Evolutionary conservation across 2,329 filamentous ascomycete genomes (phyloP).

Genomic region (Pestalotiopsis sp.): DNA sequence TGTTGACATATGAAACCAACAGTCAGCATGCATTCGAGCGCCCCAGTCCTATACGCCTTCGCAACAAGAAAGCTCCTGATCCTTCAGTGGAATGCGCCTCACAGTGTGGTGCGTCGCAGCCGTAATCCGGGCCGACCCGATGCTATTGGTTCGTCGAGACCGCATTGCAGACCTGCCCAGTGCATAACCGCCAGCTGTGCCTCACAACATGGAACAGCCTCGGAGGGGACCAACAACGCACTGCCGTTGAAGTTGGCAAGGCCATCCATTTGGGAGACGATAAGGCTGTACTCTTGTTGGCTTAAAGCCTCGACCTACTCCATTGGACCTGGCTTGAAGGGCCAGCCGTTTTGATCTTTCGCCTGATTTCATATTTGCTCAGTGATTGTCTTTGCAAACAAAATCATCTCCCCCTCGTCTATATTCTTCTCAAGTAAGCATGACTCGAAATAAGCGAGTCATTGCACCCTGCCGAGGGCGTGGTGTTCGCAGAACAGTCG

Average conservation of each 20-base stretch:
- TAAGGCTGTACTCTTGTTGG: too few species aligned
- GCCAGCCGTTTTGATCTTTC: too few species aligned
- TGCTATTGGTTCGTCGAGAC: not conserved
- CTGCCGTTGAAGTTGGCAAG: not conserved
- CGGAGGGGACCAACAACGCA: not conserved
- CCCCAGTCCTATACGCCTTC: not conserved
- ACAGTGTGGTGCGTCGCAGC: not conserved
- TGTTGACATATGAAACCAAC: not conserved
- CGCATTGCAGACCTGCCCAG: not conserved
- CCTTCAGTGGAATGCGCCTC: not conserved
- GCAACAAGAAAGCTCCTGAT: not conserved
- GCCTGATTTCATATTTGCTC: too few species aligned
- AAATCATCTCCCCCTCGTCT: too few species aligned
- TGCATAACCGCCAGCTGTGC: conserved; percentile 6
- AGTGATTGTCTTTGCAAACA: too few species aligned
- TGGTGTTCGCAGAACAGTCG: not conserved
- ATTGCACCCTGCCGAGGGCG: too few species aligned
- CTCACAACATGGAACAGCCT: not conserved
- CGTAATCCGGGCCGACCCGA: not conserved
- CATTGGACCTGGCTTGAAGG: too few species aligned
- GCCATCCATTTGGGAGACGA: too few species aligned
- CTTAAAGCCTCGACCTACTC: too few species aligned
- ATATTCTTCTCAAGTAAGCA: not conserved
- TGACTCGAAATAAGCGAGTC: not conserved
- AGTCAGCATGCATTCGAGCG: not conserved